Conservation (phyloP, 139 green algal species). For the Zygnema circumcarinatum region DNA sequence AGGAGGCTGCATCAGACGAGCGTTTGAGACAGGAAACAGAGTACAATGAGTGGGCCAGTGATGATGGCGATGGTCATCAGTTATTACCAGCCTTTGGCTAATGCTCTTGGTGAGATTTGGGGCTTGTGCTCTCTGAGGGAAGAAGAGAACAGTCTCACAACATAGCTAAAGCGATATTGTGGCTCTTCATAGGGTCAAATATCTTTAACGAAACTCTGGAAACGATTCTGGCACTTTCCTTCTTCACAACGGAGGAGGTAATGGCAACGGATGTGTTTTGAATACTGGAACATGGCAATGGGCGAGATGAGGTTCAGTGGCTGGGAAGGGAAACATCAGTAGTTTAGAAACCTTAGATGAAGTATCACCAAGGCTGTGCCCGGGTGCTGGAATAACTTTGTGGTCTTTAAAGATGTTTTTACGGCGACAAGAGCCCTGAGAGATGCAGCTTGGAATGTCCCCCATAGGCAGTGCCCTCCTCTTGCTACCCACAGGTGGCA, state of each 20-base stretch:
- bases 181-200: too few species aligned
- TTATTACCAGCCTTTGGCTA: constrained; percentile 10
- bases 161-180: too few species aligned
- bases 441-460: constrained; percentile 17
- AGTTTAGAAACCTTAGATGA: neutral
- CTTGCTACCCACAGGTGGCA: constrained; percentile 39
- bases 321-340: neutral
- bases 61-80: neutral
- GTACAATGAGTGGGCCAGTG: neutral
- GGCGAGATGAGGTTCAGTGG: constrained; percentile 39
- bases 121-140: neutral
- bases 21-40: neutral
- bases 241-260: neutral
- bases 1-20: neutral
- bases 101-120: neutral
- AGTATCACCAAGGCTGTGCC: constrained; percentile 7
- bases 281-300: constrained; percentile 10
- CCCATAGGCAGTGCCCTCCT: neutral
- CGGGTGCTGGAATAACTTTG: constrained; percentile 52
- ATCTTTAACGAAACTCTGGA: neutral
- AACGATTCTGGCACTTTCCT: neutral
- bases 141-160: neutral
- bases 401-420: constrained; percentile 55
- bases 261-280: constrained; percentile 20
- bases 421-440: constrained; percentile 43